Conservation (phyloP, 768 basidiomycete species). For the Xerocomellus amylosporus region DNA sequence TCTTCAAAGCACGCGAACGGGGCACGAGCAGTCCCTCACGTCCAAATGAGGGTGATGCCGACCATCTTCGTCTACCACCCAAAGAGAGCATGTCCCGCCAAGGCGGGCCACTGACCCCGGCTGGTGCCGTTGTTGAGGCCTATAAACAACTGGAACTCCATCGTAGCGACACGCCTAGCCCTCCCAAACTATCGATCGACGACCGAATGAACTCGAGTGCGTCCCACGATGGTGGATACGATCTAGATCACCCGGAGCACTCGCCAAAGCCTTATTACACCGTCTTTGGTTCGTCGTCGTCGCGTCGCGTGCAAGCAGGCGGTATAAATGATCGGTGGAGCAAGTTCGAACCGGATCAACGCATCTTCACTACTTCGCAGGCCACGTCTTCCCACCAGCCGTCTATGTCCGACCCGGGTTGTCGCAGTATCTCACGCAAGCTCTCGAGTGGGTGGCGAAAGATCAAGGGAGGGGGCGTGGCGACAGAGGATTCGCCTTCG, state of each 20-base stretch:
- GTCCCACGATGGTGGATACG: constrained; percentile 7
- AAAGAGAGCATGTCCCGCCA: not conserved
- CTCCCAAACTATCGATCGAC: constrained; percentile 26
- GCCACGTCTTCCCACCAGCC: constrained; percentile 1
- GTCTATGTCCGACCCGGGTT: constrained; percentile 11
- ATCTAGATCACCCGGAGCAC: constrained; percentile 12
- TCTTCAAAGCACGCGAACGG: constrained; percentile 13
- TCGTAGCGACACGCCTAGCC: constrained; percentile 8
- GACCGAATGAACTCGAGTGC: constrained; percentile 19
- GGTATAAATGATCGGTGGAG: constrained; percentile 38
- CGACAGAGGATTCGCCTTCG: constrained; percentile 27
- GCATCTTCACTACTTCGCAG: not conserved
- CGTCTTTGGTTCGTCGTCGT: constrained; percentile 49
- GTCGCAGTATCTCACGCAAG: constrained; percentile 33
- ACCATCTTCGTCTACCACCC: not conserved
- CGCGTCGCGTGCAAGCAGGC: constrained; percentile 43
- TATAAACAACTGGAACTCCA: constrained; percentile 45
- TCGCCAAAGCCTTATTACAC: constrained; percentile 51
- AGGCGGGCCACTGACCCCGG: constrained; percentile 38
- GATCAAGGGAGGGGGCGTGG: constrained; percentile 6
- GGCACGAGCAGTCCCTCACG: constrained; percentile 7
- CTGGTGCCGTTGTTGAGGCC: constrained; percentile 44
- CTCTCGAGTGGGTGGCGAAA: constrained; percentile 37
- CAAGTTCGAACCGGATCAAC: constrained; percentile 4
- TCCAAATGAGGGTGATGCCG: not conserved